Conservation (phyloP, 352 stramenopile species). For the Phytopythium aichiense region DNA sequence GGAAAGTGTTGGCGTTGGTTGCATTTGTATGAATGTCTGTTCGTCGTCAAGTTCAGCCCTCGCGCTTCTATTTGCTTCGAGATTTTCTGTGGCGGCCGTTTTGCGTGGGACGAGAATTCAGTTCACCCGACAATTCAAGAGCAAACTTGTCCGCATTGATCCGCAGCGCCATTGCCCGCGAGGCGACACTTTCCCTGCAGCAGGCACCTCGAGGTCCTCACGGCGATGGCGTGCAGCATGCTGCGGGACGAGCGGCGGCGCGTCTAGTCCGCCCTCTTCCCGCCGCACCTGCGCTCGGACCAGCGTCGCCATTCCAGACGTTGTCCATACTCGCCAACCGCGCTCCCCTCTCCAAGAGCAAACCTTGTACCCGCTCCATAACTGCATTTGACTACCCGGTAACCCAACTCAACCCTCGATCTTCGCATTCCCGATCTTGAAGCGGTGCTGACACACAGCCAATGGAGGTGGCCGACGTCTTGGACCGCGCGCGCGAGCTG, state of each 20-base stretch:
- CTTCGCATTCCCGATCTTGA: slow-evolving; percentile 3
- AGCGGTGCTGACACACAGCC: slow-evolving; percentile 3
- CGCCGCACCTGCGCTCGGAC: background rate
- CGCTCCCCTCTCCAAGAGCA: background rate
- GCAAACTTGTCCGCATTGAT: background rate
- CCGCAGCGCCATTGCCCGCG: too few species aligned
- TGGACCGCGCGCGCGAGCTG: slow-evolving; percentile 38
- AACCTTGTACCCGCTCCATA: background rate
- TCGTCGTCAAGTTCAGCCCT: background rate
- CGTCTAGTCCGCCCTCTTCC: background rate
- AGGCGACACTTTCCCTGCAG: too few species aligned
- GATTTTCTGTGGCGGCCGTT: background rate
- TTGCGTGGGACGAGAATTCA: background rate
- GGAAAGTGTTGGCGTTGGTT: too few species aligned
- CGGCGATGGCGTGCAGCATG: too few species aligned
- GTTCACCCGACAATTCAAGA: background rate
- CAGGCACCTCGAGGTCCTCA: too few species aligned
- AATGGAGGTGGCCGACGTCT: slow-evolving; percentile 14
- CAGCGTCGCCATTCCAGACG: background rate
- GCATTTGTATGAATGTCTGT: too few species aligned
- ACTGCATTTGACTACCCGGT: background rate
- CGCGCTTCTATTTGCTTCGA: background rate
- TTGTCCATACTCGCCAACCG: background rate
- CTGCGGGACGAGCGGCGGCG: background rate
- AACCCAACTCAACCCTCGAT: background rate